phyloP scores from a whole-genome alignment of 371 early-diverging fungal species.

The Mortierella polycephala region DNA sequence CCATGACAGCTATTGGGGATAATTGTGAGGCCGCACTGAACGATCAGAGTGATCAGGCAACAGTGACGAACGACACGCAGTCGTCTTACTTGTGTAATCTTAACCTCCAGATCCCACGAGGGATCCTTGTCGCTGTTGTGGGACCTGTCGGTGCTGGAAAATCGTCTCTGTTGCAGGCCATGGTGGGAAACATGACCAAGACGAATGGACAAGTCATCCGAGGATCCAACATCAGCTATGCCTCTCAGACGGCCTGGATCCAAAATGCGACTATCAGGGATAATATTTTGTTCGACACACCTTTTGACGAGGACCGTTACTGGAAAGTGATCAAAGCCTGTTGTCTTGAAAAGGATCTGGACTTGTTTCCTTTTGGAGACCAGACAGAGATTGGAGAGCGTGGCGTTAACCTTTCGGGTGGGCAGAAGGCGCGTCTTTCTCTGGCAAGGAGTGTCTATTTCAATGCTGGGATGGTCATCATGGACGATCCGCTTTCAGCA shows the following conservation, averaged over 20 bases:
- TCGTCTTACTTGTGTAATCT: slow-evolving; percentile 23
- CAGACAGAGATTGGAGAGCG: slow-evolving; percentile 91
- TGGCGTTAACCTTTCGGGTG: slow-evolving; percentile 90
- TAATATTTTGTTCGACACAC: slow-evolving; percentile 68
- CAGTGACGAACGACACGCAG: neutral
- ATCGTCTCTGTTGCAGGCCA: slow-evolving; percentile 63
- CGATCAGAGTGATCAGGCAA: neutral
- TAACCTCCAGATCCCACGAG: slow-evolving; percentile 57
- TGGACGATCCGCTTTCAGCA: slow-evolving; percentile 86
- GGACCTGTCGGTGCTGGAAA: slow-evolving; percentile 72
- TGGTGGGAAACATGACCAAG: slow-evolving; percentile 62
- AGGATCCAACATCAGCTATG: slow-evolving; percentile 42
- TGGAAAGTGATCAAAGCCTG: slow-evolving; percentile 60
- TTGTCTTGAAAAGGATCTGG: slow-evolving; percentile 72
- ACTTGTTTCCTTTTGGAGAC: slow-evolving; percentile 78
- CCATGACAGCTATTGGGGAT: slow-evolving; percentile 1
- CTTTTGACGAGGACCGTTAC: slow-evolving; percentile 60
- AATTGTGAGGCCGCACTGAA: neutral
- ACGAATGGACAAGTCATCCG: slow-evolving; percentile 16
- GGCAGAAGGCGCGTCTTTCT: slow-evolving; percentile 79
- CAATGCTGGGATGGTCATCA: slow-evolving; percentile 68
- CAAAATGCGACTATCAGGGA: slow-evolving; percentile 64
- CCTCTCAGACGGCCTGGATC: slow-evolving; percentile 65
- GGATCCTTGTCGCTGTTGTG: slow-evolving; percentile 64
- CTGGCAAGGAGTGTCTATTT: slow-evolving; percentile 58